Evolutionary conservation across 371 early-diverging fungal genomes (phyloP).

Genomic region (Mortierella sp.): DNA sequence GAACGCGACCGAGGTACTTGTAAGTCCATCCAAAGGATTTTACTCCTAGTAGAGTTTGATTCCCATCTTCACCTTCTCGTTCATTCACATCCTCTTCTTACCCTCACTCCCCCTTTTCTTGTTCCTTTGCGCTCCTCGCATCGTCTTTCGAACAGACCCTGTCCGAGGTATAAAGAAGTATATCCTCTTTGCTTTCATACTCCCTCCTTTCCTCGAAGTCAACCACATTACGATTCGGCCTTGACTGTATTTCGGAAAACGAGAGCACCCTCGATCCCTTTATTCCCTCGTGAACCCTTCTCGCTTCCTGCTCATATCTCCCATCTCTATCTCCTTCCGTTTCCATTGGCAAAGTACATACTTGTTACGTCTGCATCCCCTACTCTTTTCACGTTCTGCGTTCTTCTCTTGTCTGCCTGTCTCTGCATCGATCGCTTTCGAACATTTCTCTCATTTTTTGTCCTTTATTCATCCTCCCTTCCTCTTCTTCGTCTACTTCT

Average conservation of each 20-base stretch:
- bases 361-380: neutral
- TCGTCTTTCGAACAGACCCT: neutral
- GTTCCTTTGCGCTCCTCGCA: neutral
- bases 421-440: neutral
- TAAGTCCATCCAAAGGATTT: too few species aligned
- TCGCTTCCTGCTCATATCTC: neutral
- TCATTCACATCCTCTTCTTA: neutral
- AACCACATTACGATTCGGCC: neutral
- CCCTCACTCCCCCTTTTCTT: neutral
- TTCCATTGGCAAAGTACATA: neutral
- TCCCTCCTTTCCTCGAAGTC: neutral
- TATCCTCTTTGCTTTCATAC: neutral
- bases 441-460: neutral
- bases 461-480: neutral
- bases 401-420: neutral
- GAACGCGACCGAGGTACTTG: too few species aligned
- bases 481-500: neutral
- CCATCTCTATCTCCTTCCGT: neutral
- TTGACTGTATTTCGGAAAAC: neutral
- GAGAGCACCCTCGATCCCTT: neutral
- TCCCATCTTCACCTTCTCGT: neutral
- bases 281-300: neutral
- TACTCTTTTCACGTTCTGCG: too few species aligned
- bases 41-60: neutral
- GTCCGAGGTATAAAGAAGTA: neutral